Conservation (phyloP, 345 rosid species). For the Corymbia maculata region DNA sequence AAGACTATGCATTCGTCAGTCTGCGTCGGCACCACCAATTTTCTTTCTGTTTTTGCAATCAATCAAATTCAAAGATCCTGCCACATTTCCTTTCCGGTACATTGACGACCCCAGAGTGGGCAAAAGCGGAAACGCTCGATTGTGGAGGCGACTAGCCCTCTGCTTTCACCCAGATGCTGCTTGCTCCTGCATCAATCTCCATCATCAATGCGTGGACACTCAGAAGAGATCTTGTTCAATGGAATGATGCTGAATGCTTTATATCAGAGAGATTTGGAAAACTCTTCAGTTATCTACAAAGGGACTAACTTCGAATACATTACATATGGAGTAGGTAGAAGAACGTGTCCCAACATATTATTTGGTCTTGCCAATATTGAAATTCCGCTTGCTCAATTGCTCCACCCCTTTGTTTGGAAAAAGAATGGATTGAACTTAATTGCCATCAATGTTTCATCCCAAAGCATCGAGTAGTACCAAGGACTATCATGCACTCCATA, state of each 20-base stretch:
- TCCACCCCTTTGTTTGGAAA: not conserved
- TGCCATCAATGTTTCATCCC: not conserved
- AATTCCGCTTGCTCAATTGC: not conserved
- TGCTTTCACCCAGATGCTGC: no score
- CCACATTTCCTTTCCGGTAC: no score
- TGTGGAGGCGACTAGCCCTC: no score
- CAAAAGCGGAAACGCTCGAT: no score
- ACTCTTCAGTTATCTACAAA: not conserved
- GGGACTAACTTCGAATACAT: not conserved
- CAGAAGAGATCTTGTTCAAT: not conserved
- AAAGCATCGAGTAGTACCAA: not conserved
- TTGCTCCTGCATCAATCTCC: no score
- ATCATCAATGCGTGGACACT: no score
- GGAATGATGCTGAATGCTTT: constrained; percentile 2
- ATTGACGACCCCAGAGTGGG: no score
- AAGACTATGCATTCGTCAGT: no score
- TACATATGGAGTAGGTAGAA: not conserved
- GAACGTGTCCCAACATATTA: not conserved
- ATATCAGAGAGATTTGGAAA: not conserved
- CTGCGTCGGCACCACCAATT: no score
- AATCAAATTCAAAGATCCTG: no score
- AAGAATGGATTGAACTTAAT: not conserved
- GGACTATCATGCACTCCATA: not conserved
- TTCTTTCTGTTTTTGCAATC: no score
- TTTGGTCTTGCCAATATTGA: not conserved